These are phyloP conservation scores for Salmacisia buchloeana DNA, from an alignment of 1,284 basidiomycete genomes.

Conservation along the genomic window DNA sequence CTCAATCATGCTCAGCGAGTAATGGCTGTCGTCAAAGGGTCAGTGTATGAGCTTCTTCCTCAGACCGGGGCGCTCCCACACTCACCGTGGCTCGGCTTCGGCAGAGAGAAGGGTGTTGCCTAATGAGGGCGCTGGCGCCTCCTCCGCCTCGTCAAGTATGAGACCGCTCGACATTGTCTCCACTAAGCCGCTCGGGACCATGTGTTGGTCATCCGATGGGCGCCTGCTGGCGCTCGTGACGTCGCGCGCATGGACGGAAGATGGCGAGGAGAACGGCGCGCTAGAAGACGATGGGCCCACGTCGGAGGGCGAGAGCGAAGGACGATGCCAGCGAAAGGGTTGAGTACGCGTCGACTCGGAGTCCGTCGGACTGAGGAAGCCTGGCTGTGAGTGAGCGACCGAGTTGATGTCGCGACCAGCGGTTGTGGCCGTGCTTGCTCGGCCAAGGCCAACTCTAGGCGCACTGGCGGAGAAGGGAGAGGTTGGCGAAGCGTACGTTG, in stretches of 20 bases:
- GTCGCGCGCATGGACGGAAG: not conserved
- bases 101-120: not conserved
- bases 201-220: not conserved
- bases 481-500: not conserved
- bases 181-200: not conserved
- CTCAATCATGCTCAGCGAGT: slow-evolving; percentile 26
- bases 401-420: too few relatives aligned
- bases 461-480: not conserved
- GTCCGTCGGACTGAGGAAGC: too few relatives aligned
- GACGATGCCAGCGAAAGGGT: too few relatives aligned
- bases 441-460: too few relatives aligned
- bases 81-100: not conserved
- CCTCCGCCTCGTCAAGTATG: not conserved
- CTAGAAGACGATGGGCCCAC: too few relatives aligned
- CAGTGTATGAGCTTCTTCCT: too few relatives aligned
- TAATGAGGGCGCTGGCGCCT: slow-evolving; percentile 12
- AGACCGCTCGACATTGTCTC: not conserved
- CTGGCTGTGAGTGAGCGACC: too few relatives aligned
- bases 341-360: too few relatives aligned
- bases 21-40: slow-evolving; percentile 12
- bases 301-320: too few relatives aligned
- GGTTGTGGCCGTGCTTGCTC: too few relatives aligned
- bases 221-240: too few relatives aligned
- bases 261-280: not conserved
- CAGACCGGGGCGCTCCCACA: too few relatives aligned